Conservation (phyloP, 176 grass and related monocot species). For the Rhipidocladum racemiflorum region DNA sequence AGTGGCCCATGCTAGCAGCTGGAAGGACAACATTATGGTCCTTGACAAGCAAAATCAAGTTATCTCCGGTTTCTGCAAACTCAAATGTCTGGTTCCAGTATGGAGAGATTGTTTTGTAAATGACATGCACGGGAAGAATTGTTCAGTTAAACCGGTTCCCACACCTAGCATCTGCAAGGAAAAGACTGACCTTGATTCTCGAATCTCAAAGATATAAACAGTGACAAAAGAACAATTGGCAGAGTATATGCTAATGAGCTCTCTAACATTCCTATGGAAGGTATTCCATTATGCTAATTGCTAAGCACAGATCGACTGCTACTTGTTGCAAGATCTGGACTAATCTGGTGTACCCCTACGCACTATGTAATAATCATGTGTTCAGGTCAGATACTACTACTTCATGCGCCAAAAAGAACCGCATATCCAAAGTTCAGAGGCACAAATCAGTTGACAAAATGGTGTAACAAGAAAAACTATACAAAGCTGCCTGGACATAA, state of each 20-base stretch:
- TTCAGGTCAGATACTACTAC: neutral
- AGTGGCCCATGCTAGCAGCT: constrained; percentile 71
- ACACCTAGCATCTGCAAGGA: too few species aligned
- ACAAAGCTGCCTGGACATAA: neutral
- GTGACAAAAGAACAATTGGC: neutral
- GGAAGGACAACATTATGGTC: constrained; percentile 88
- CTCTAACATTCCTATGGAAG: neutral
- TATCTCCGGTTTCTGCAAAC: constrained; percentile 77
- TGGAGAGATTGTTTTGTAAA: constrained; percentile 62
- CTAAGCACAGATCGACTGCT: neutral
- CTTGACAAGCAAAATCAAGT: constrained; percentile 65
- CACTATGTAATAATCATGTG: neutral
- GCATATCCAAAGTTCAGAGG: neutral
- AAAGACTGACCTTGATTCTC: neutral
- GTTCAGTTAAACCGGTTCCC: too few species aligned
- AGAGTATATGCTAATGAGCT: neutral
- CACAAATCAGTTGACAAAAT: constrained; percentile 16
- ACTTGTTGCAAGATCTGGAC: neutral
- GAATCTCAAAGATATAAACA: neutral
- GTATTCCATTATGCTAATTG: neutral
- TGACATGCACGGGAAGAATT: too few species aligned
- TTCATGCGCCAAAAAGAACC: constrained; percentile 15
- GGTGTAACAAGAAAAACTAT: neutral
- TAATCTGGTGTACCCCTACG: neutral
- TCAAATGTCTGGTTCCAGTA: constrained; percentile 85